Conservation (phyloP, 164 flowering plant genomes). For the Euptelea pleiosperma region DNA sequence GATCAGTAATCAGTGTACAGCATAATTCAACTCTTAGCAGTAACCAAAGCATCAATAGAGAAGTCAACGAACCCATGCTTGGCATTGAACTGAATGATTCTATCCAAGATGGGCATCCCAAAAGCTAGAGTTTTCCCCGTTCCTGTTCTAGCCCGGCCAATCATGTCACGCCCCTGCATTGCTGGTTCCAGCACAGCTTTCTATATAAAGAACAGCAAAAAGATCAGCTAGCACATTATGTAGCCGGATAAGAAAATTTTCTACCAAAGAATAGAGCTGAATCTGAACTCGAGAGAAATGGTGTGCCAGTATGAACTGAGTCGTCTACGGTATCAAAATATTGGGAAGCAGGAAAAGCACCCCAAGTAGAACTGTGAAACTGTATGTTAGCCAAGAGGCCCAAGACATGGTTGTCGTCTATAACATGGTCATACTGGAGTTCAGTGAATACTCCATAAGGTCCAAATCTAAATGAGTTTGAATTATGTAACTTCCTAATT, state of each 20-base stretch:
- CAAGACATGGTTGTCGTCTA: no score
- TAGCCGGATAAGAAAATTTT: not conserved
- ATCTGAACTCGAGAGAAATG: not conserved
- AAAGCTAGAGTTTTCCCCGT: constrained; percentile 97
- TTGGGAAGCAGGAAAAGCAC: no score
- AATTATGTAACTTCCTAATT: no score
- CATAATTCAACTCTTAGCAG: not conserved
- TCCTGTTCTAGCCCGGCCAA: constrained; percentile 91
- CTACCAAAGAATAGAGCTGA: not conserved
- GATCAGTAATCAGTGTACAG: not conserved
- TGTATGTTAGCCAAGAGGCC: no score
- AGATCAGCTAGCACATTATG: not conserved
- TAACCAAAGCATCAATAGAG: not conserved
- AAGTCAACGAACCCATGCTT: constrained; percentile 68
- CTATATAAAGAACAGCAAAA: constrained; percentile 30
- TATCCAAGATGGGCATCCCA: constrained; percentile 94
- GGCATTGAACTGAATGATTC: constrained; percentile 58
- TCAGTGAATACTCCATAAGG: no score
- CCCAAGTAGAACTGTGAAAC: no score
- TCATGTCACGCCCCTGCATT: constrained; percentile 96
- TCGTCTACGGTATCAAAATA: not conserved
- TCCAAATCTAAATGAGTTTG: no score
- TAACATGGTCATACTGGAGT: no score
- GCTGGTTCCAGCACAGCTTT: constrained; percentile 95
- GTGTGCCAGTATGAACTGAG: not conserved